Conservation (phyloP, 2,329 filamentous ascomycete species). For the Claviceps sp. region DNA sequence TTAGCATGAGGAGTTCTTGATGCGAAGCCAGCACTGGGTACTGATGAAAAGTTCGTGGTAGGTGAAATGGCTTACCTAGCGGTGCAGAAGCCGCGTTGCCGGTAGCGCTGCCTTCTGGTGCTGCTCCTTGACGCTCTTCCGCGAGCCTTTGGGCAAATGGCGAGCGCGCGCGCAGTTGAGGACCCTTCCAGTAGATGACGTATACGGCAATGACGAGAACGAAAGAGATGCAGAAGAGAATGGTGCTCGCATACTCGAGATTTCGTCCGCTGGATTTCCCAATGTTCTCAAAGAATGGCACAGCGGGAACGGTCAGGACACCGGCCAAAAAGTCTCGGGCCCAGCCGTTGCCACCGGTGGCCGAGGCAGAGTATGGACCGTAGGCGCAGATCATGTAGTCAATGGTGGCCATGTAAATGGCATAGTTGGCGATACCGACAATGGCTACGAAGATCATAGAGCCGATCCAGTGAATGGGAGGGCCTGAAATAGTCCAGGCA, state of each 20-base stretch:
- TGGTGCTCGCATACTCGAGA: constrained; percentile 47
- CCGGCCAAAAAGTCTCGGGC: constrained; percentile 61
- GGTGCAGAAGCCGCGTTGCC: constrained; percentile 11
- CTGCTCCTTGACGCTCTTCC: constrained; percentile 21
- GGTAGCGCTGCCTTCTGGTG: constrained; percentile 15
- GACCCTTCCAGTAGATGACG: constrained; percentile 53
- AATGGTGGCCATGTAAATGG: constrained; percentile 64
- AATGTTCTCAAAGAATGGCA: constrained; percentile 50
- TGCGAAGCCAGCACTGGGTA: neutral
- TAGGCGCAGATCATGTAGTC: constrained; percentile 69
- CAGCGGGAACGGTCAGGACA: constrained; percentile 53
- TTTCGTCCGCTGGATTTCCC: constrained; percentile 30
- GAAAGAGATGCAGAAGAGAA: constrained; percentile 48
- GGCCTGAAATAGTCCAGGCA: constrained; percentile 52
- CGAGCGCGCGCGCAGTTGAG: constrained; percentile 43
- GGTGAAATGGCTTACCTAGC: constrained; percentile 14
- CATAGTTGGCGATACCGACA: constrained; percentile 61
- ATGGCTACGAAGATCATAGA: constrained; percentile 51
- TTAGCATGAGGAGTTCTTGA: neutral
- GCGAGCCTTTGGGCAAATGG: constrained; percentile 52
- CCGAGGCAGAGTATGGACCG: constrained; percentile 58
- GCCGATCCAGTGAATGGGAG: constrained; percentile 52
- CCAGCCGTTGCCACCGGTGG: constrained; percentile 65
- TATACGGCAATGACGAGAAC: constrained; percentile 51
- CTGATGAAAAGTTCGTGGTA: neutral